Evolutionary conservation across 495 filamentous ascomycete genomes (phyloP), one percentile per base, ranked within the genome.

Genomic region (Aeminium ludgeri): DNA sequence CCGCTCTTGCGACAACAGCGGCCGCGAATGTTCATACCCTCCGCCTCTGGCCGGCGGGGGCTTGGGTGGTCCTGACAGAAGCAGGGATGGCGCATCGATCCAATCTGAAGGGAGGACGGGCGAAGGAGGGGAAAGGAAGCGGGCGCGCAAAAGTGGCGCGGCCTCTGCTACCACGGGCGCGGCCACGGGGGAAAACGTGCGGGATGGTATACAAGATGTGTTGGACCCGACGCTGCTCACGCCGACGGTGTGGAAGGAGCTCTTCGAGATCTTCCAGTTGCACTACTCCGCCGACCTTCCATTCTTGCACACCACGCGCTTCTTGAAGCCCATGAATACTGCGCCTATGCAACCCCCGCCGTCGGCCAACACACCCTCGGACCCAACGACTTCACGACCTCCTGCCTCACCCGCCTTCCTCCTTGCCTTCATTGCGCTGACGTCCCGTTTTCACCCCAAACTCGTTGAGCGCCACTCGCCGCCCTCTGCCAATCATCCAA

Each of bases 271-370:
- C 35, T 92, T 83, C 56, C 76, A 85, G 59, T 65, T 81, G 12
- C 81, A 92, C 56, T 87, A 78, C 54, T 79, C 80, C 0, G 78
- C 82, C 0, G 74, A 86, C 36, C 66, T 92, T 35, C 82, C 84
- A 2, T 92, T 92, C 55, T 63, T 92, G 13, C 81, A 89, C 50
- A 67, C 80, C 11, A 76, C 80, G 1, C 82, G 78, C 0, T 78
- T 91, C 51, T 63, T 72, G 44, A 62, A 63, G 38, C 78, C 78
- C 53, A 60, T 68, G 19, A 62, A 65, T 28, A 63, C 69, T 36
- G 53, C 65, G 7, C 62, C 57, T 1, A 44, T 60, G 34, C 57
- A 62, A n/a, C 45, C 48, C 43, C 61, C 33, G 58, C 28, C 42
- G 12, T 19, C 23, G 13, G 38, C 29, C 34, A 35, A 27, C 13